Base-by-base conservation (phyloP, 768 basidiomycete species). In the Mycena latifolia region DNA sequence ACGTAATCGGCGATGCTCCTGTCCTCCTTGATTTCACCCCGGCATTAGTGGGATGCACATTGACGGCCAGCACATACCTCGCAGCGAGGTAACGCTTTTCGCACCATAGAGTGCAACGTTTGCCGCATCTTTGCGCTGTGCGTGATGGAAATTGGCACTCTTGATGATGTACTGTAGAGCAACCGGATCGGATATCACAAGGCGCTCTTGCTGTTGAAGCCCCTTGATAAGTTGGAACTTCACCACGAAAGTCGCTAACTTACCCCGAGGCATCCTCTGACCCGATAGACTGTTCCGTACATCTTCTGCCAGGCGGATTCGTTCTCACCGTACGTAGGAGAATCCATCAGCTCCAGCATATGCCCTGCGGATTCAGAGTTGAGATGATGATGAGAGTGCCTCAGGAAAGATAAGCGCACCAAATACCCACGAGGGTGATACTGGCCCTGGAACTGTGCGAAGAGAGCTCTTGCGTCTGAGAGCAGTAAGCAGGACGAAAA, bases 241-340 rank as follows among this genome's bases (percentile, higher is more conserved):
- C 55, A 56, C 27, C 41, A 27, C 55, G 55, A 46, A 56, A 56
- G 55, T 56, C 28, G 55, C 41, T 24, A 35, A 54, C 53, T 46
- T 20, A 56, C 55, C 18, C 55, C 55, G 20, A 56, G 25, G 43
- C 55, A 56, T 43, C 55, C 55, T 29, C 28, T 28, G 55, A 56
- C n/a, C 39, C 55, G 55, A 56, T 56, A 56, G 22, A 46, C 55
- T 46, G 43, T 45, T 28, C 55, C 55, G 55, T 56, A 56, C 29
- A 31, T 45, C 55, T 56, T 56, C 55, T 56, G 55, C 55, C 55
- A 56, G 55, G 55, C 43, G 31, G n/a, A 56, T 25, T 56, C 55
- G 15, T 56, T 56, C 41, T 43, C 27, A 18, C 55, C 55, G 55
- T 56, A 56, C 43, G 43, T 56, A 27, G 41, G 29, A 29, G 55